A percentile compares a stretch with the other conserved stretches of the same genome.
These are phyloP conservation scores for Pancytospora epiphaga DNA, from an alignment of 371 early-diverging fungal species.

Conservation along the genomic window DNA sequence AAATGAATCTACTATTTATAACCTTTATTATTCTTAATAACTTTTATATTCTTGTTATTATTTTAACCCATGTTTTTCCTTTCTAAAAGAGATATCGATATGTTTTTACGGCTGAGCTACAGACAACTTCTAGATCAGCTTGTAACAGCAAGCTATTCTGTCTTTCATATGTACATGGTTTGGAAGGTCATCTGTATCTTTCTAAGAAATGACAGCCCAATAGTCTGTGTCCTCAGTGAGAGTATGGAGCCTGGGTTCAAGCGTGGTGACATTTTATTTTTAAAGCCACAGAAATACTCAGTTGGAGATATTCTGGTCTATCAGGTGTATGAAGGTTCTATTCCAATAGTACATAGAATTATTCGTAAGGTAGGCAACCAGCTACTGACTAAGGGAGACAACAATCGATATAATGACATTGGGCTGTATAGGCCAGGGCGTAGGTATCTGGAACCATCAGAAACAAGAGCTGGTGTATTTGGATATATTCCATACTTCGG, in stretches of 20 bases:
- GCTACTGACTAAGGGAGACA: conserved; percentile 92
- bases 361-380: conserved; percentile 62
- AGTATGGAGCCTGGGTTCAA: conserved; percentile 95
- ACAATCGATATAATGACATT: conserved; percentile 82
- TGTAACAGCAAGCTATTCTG: conserved; percentile 49
- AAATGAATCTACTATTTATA: no score
- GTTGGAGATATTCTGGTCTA: conserved; percentile 90
- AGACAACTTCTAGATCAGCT: conserved; percentile 45
- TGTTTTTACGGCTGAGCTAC: conserved; percentile 38
- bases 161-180: conserved; percentile 70
- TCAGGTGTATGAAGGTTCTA: conserved; percentile 73
- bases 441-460: conserved; percentile 63
- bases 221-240: conserved; percentile 92
- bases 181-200: conserved; percentile 79
- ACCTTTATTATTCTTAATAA: no score
- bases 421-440: conserved; percentile 74
- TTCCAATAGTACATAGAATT: conserved; percentile 94
- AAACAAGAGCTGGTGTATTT: conserved; percentile 51
- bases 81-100: conserved; percentile 28
- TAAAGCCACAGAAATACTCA: conserved; percentile 65
- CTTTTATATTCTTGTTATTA: no score
- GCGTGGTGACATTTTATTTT: conserved; percentile 85
- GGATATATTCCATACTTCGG: conserved; percentile 73
- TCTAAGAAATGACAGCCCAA: conserved; percentile 83
- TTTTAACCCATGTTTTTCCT: conserved; percentile 43